Evolutionary conservation across 371 early-diverging fungal genomes (phyloP), one percentile per base, ranked within the genome.

Genomic region (Mucor irregularis): DNA sequence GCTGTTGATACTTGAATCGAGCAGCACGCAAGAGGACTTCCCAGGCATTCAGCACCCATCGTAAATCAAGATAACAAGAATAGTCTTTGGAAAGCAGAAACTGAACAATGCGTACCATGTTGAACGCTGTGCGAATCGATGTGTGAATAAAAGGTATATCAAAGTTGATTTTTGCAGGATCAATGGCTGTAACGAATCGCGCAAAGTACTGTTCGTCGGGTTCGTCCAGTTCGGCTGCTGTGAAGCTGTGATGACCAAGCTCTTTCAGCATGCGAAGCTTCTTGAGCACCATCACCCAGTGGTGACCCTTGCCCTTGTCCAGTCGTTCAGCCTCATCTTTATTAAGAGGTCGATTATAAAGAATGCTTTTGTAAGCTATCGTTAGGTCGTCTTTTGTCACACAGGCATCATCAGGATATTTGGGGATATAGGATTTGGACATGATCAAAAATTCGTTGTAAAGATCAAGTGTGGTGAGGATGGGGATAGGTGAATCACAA

Each of bases 371-470:
- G n/a, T n/a, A n/a, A n/a, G n/a, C n/a, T n/a, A n/a, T n/a, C n/a
- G n/a, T n/a, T n/a, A n/a, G n/a, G n/a, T n/a, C n/a, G n/a, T 17
- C 0, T 37, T 30, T 14, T n/a, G n/a, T n/a, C n/a, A 47, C 10
- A 1, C 14, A 10, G 4, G 42, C 13, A 17, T 46, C 38, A 17
- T 11, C 14, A 3, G 51, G 45, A 1, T 25, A 8, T 38, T 58
- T 59, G 33, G 62, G 64, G 0, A 58, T n/a, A 10, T 54, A 66
- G 2, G 57, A 48, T 26, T 61, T 51, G 13, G 66, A 45, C 47
- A 61, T 42, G 13, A 66, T 45, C 9, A 66, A 14, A n/a, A 53
- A 66, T 33, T 66, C 66, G 30, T 56, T 59, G 46, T 75, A 75
- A 13, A 61, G 50, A 13, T 50, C 30, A 11, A 67, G 31, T 4